Evolutionary conservation across 495 filamentous ascomycete genomes (phyloP), one percentile per base, ranked within the genome.

Genomic region (Daldinia childiae): DNA sequence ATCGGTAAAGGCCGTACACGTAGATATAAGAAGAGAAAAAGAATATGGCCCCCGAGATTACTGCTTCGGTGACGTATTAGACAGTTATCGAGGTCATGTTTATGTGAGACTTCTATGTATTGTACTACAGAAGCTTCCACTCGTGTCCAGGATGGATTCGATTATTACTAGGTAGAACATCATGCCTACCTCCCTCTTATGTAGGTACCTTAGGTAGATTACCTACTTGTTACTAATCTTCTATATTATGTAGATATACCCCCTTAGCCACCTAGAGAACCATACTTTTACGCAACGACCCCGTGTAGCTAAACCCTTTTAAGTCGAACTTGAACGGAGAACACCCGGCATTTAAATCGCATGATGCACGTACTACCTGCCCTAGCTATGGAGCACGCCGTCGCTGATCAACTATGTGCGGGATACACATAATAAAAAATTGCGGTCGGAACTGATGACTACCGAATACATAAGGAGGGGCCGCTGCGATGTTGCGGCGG

Each of bases 401-500:
- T 48, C 19, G 19, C 2, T 48, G 17, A 48, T 48, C 9, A 24
- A 19, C 1, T 48, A 48, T n/a, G n/a, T n/a, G n/a, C 17, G 19
- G 19, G 9, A 48, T 21, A 4, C 41, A 19, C 19, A 24, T 48
- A 48, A 12, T 48, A 59, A 36, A 36, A 48, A 73, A 56, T 59
- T 36, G 62, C 56, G 55, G 64, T 64, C 59, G 60, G 39, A 30
- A 73, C 61, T 73, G 19, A 51, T 65, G 64, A 56, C n/a, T 61
- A 21, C 51, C 2, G 19, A 48, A 30, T 17, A 30, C 14, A 24
- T 57, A 65, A 68, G 65, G 60, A 48, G 69, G 60, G 64, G 64
- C 60, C 56, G 1, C 64, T 68, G 69, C 64, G 59, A 21, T 21
- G 11, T 4, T 66, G 59, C 54, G 69, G 69, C 69, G 63, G 38